Percentiles rank a stretch among this genome's conserved stretches.
phyloP scores from a whole-genome alignment of 2,329 filamentous ascomycete species.

The Fonsecaea multimorphosa region DNA sequence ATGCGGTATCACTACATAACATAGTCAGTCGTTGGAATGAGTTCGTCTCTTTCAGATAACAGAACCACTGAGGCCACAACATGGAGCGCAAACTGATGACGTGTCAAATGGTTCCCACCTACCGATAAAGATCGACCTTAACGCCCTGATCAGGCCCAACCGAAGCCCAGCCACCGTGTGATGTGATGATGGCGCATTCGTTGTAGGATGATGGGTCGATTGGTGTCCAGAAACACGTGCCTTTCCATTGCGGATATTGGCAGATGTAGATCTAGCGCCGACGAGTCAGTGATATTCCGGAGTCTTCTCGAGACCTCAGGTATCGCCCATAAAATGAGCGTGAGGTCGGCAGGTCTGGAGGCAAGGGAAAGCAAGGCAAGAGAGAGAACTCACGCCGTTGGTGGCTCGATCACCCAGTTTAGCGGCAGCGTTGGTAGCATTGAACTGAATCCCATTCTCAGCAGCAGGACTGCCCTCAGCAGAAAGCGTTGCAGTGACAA shows the following conservation, averaged over 20 bases:
- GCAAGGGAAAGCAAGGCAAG: not conserved
- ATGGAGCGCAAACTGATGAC: no score
- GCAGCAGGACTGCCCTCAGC: not conserved
- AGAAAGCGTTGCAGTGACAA: not conserved
- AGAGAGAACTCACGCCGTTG: conserved; percentile 9
- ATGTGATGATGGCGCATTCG: conserved; percentile 5
- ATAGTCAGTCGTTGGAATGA: not conserved
- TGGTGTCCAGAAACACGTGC: conserved; percentile 11
- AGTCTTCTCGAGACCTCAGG: not conserved
- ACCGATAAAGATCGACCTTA: conserved; percentile 15
- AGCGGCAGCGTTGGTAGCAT: not conserved
- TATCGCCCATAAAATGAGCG: no score
- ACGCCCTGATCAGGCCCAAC: conserved; percentile 9
- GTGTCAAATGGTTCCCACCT: not conserved
- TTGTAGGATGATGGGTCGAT: conserved; percentile 6
- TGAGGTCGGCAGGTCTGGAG: not conserved
- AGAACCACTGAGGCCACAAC: not conserved
- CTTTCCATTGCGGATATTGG: conserved; percentile 8
- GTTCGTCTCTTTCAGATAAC: not conserved
- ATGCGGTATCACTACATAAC: not conserved
- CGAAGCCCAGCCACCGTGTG: conserved; percentile 6
- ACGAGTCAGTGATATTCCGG: not conserved
- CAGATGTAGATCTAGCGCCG: conserved; percentile 17
- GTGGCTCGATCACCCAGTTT: not conserved
- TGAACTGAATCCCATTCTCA: not conserved